phyloP scores from a whole-genome alignment of 805 yeast genomes.

The Jamesozyma rosinii region DNA sequence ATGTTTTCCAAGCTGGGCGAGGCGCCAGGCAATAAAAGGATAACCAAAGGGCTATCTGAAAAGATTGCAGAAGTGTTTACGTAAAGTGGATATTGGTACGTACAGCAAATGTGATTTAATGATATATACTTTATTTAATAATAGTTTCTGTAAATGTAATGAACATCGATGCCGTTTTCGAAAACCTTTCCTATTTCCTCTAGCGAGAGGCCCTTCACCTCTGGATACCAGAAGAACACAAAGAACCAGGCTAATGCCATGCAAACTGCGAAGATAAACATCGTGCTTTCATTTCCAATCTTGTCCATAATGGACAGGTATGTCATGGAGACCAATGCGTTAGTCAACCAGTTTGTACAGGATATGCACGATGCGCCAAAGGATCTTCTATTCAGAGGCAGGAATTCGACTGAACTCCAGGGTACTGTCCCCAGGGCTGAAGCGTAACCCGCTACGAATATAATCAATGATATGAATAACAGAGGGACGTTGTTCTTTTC shows the following conservation, averaged over 20 bases:
- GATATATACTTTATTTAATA: constrained; percentile 11
- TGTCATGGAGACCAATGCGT: constrained; percentile 31
- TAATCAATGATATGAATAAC: constrained; percentile 27
- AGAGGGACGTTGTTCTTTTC: constrained; percentile 11
- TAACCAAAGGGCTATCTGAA: constrained; percentile 28
- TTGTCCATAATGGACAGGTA: constrained; percentile 29
- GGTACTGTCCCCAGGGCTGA: constrained; percentile 39
- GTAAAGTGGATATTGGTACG: background rate
- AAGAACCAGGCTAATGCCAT: constrained; percentile 34
- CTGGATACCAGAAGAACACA: constrained; percentile 35
- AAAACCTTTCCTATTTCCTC: constrained; percentile 36
- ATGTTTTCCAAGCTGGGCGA: constrained; percentile 22
- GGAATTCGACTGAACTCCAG: constrained; percentile 38
- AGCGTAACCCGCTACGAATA: constrained; percentile 36
- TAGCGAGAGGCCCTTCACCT: constrained; percentile 37
- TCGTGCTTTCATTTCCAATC: constrained; percentile 29
- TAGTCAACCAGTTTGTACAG: constrained; percentile 37
- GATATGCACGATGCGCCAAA: constrained; percentile 37
- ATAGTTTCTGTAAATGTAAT: constrained; percentile 29
- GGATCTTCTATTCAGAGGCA: constrained; percentile 36
- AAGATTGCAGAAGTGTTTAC: constrained; percentile 22
- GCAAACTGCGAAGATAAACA: constrained; percentile 29
- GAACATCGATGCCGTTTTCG: constrained; percentile 34
- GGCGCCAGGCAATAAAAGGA: constrained; percentile 29
- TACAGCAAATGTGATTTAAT: background rate